Conservation (phyloP, 768 basidiomycete genomes). For the Suillus americanus region DNA sequence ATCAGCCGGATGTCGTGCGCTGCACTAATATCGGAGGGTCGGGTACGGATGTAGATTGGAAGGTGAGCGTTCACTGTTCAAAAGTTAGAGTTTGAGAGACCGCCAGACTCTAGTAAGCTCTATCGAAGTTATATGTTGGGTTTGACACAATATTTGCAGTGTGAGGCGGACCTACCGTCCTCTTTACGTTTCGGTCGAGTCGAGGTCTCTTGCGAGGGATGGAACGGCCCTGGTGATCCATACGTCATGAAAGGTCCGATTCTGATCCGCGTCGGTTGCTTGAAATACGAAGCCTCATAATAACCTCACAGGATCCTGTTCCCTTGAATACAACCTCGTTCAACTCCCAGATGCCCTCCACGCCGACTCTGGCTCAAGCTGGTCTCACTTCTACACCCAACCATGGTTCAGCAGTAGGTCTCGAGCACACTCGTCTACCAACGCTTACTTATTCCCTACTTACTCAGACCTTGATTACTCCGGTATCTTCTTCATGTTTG, state of each 20-base stretch:
- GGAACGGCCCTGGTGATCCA: constrained; percentile 77
- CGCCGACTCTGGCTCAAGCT: constrained; percentile 16
- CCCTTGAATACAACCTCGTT: constrained; percentile 79
- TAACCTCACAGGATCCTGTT: constrained; percentile 69
- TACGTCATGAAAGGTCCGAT: constrained; percentile 79
- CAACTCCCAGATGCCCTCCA: constrained; percentile 50
- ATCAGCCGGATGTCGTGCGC: constrained; percentile 81
- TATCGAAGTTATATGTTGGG: constrained; percentile 9
- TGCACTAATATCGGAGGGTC: constrained; percentile 78
- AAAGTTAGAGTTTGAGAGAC: not conserved
- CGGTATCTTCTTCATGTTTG: constrained; percentile 49
- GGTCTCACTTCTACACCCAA: constrained; percentile 12
- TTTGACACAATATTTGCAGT: constrained; percentile 43
- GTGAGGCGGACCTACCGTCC: constrained; percentile 87
- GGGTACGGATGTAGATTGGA: constrained; percentile 88
- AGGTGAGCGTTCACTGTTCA: constrained; percentile 44
- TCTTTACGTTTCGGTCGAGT: constrained; percentile 81
- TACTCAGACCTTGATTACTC: constrained; percentile 46
- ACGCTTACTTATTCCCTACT: constrained; percentile 1
- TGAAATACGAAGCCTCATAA: not conserved
- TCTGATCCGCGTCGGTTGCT: not conserved
- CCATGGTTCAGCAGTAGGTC: constrained; percentile 25
- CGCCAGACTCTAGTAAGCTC: not conserved
- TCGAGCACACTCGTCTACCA: not conserved
- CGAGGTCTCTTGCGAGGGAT: constrained; percentile 90